A percentile compares a stretch with the other conserved stretches of the same genome.
Evolutionary conservation across 495 filamentous ascomycete species (phyloP).

Genomic region (Aspergillus nanangensis): DNA sequence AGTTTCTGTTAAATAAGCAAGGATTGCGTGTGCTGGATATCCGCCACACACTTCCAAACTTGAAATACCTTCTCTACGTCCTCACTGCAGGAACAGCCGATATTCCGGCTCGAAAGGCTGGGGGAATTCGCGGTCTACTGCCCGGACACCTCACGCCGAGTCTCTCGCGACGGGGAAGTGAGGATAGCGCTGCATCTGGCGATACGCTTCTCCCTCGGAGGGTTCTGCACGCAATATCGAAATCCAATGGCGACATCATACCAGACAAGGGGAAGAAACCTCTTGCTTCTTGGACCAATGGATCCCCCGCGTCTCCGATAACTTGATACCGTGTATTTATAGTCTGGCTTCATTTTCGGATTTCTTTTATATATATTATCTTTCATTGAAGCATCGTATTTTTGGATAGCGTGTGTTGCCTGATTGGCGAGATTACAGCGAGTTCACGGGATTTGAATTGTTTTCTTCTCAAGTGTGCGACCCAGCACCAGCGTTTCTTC

Average conservation of each 20-base stretch:
- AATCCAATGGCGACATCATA: conserved; percentile 25
- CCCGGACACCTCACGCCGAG: conserved; percentile 30
- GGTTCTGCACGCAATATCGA: conserved; percentile 20
- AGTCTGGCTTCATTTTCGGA: too few relatives aligned
- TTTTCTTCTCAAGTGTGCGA: too few relatives aligned
- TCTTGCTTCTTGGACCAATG: conserved; percentile 4
- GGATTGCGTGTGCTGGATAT: conserved; percentile 79
- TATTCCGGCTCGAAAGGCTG: conserved; percentile 70
- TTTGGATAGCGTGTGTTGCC: too few relatives aligned
- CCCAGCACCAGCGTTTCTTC: too few relatives aligned
- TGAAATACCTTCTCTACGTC: conserved; percentile 89
- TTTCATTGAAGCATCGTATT: too few relatives aligned
- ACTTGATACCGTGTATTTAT: conserved; percentile 12
- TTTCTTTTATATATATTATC: too few relatives aligned
- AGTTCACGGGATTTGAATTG: too few relatives aligned
- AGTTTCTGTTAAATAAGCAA: conserved; percentile 71
- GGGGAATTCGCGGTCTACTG: conserved; percentile 64
- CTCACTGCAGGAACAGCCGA: conserved; percentile 74
- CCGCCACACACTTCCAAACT: conserved; percentile 83
- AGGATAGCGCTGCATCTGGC: conserved; percentile 35
- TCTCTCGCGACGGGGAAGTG: conserved; percentile 35
- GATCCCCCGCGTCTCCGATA: conserved; percentile 18
- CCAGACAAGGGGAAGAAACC: conserved; percentile 20
- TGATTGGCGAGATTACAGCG: too few relatives aligned
- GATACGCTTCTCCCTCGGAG: conserved; percentile 27